Evolutionary conservation across 805 yeast genomes (phyloP), one percentile per base, ranked within the genome.

Genomic region (Zygosaccharomyces kombuchaensis): DNA sequence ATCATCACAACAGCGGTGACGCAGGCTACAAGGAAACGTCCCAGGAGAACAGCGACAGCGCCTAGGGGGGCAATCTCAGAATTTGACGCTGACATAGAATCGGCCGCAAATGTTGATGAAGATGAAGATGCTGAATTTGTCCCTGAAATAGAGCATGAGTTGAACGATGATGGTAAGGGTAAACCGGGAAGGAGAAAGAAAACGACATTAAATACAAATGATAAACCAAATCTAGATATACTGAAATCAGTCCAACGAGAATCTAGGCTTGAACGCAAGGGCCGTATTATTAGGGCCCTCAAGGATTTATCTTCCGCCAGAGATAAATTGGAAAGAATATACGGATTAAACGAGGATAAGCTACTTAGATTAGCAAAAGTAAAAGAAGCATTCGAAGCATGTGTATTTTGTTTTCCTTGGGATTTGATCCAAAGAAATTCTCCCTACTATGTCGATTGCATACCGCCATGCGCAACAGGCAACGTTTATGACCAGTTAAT

Each of bases 371-470:
- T 77, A 2, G 62, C 77, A 3, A 61, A 70, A 19, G 68, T 73
- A 30, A 75, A 82, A 47, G 69, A 67, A 13, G 65, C 63, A 3
- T 82, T 84, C 79, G 79, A 77, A 29, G 61, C 62, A 1, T 62
- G 68, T 22, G 50, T 77, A 31, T 80, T 80, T 48, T 65, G 62
- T 53, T 58, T 78, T 55, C 66, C 70, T 23, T 64, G 67, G 31
- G 52, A 60, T 4, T 49, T 59, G 40, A 47, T 73, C 14, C 44
- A 53, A 32, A 44, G 43, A 5, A 51, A 47, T 19, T 60, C 62
- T 2, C 51, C 48, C 23, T 60, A 54, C 40, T 59, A 43, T 44
- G 54, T 55, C 4, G 52, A 58, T n/a, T 35, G 38, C 21, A 37
- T 45, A 1, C 55, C 59, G n/a, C 53, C 54, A 5, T 53, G 51